These are phyloP conservation scores for Penicillium sp. DNA, from an alignment of 2,329 filamentous ascomycete species.

Conservation along the genomic window DNA sequence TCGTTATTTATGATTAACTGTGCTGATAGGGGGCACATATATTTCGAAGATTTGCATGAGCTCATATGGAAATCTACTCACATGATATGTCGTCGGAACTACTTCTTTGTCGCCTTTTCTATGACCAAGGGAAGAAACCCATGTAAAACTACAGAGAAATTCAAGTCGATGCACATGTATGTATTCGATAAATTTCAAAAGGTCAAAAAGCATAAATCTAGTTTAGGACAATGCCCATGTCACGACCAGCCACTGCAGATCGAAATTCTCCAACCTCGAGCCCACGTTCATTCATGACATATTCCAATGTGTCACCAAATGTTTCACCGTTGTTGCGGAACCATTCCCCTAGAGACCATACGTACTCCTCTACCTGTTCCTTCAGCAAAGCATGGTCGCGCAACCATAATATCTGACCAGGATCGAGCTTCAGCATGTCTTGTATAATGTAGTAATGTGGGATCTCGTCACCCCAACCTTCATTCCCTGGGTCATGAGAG, in stretches of 20 bases:
- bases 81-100: not conserved
- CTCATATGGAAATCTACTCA: not conserved
- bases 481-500: conserved; percentile 54
- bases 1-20: not conserved
- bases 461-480: conserved; percentile 66
- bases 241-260: conserved; percentile 31
- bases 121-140: not conserved
- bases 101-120: not conserved
- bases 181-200: not conserved
- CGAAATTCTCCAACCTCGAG: conserved; percentile 49
- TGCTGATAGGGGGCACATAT: not conserved
- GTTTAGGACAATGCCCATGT: conserved; percentile 33
- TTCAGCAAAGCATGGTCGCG: conserved; percentile 58
- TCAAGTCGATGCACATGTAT: not conserved
- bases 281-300: conserved; percentile 57
- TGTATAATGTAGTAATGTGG: conserved; percentile 64
- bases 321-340: conserved; percentile 65
- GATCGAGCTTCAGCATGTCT: conserved; percentile 64
- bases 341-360: conserved; percentile 57
- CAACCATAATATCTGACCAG: conserved; percentile 59
- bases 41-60: not conserved
- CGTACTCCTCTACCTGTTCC: conserved; percentile 57
- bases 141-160: not conserved
- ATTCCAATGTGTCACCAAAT: conserved; percentile 58
- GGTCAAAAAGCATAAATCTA: conserved; percentile 1